Conservation (phyloP, 805 yeast species). For the Yarrowia osloensis region DNA sequence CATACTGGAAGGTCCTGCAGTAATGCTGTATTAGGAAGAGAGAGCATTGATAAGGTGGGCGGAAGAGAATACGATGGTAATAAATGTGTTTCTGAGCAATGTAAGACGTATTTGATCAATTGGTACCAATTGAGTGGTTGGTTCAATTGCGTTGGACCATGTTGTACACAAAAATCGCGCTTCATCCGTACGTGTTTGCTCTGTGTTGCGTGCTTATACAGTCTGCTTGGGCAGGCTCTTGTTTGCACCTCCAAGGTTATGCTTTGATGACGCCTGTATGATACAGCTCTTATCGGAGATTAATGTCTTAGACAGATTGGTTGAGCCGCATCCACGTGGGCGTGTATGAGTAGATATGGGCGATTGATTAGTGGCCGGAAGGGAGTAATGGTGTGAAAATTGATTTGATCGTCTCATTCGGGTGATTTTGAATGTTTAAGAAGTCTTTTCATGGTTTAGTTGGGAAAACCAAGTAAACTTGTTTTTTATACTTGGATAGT, state of each 20-base stretch:
- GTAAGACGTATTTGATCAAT: too few species aligned
- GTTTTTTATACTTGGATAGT: neutral
- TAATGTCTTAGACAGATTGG: conserved; percentile 3
- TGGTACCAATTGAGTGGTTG: neutral
- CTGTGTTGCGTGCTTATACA: neutral
- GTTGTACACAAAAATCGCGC: neutral
- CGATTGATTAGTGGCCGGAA: neutral
- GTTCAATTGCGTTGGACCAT: neutral
- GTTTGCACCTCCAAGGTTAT: conserved; percentile 9
- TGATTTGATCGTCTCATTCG: too few species aligned
- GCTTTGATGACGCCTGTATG: neutral
- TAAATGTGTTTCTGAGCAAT: too few species aligned
- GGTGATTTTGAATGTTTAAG: neutral
- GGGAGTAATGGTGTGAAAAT: too few species aligned
- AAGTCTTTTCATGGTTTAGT: neutral
- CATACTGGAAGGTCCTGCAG: too few species aligned
- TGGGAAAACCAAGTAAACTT: neutral
- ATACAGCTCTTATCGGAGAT: conserved; percentile 12
- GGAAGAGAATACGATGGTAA: neutral
- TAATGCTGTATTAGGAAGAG: neutral
- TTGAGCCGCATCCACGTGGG: neutral
- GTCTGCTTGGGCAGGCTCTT: too few species aligned
- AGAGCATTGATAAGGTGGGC: neutral
- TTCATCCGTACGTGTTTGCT: too few species aligned
- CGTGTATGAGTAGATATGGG: neutral